Evolutionary conservation across 192 early-diverging fungal species (phyloP), one percentile per base, ranked within the genome.

Genomic region (Coemansia sp.): DNA sequence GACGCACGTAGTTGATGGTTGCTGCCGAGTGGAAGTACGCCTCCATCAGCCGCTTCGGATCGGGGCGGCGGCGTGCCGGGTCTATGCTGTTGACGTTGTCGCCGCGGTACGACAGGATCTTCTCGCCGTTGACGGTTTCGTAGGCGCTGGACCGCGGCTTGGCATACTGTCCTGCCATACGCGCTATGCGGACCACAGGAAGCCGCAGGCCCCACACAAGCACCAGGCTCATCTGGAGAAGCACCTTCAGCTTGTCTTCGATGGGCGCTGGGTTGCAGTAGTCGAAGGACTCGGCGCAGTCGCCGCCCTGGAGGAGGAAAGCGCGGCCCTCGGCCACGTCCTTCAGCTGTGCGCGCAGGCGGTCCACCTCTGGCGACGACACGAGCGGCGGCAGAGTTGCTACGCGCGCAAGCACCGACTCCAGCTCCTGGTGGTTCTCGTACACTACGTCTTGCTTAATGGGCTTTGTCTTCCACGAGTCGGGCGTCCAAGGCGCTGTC

Each of bases 131-230:
- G 44, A 93, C 81, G 61, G 88, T 90, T 71, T 99, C 97, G 42
- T 86, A 94, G 3, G 95, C 90, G 75, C 89, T 94, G 44, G 93
- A 95, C 57, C 97, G 88, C 13, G 97, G 97, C 86, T 99, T 99
- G 53, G 97, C 97, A 81, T 99, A 99, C 83, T 99, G 95, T 4
- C 97, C 97, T 17, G 93, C 96, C 94, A 99, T 98, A 63, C 97
- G 91, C 22, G 95, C 97, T 68, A 99, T 97, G 54, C 97, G 89
- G 41, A 97, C 93, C 37, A 99, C 90, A 7, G 95, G 89, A 69
- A 92, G 93, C 19, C 96, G 87, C 48, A 91, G 91, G 51, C 97
- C 97, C 94, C 95, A 97, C 48, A 92, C 85, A 17, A 99, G 76
- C 43, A 98, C 95, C 45, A 99, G 85, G 22, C 93, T 95, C 96